Evolutionary conservation across 495 filamentous ascomycete species (phyloP), one percentile per base, ranked within the genome.

Genomic region (Talaromyces thailandensis): DNA sequence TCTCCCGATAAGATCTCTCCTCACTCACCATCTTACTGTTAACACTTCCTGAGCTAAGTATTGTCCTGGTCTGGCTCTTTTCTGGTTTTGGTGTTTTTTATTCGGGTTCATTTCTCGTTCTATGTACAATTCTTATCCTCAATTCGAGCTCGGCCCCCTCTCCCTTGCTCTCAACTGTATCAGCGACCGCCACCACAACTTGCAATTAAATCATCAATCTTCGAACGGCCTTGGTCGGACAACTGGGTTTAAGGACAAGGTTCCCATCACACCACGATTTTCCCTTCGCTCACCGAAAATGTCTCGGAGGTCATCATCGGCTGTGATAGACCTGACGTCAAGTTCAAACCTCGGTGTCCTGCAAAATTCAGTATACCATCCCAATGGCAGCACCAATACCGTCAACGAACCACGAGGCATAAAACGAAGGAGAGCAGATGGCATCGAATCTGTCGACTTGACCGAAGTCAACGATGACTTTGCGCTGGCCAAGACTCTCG

Each of bases 401-500:
- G 53, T 32, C 29, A 56, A 55, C 52, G 61, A 58, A 73, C 74
- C 16, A 59, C 67, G 53, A 66, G 70, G 66, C 7, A 63, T 60
- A 37, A 74, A 72, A 62, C 70, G 71, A 0, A 74, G 65, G 32
- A 76, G 73, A n/a, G 21, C 70, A 18, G 71, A 67, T 56, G 43
- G 62, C 58, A 68, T 82, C 28, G 82, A 85, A 60, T 68, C 81
- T 5, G 76, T 88, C n/a, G 88, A 93, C 72, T 70, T 88, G 24
- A 82, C 82, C 6, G 81, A 86, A 32, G 75, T 82, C 0, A 79
- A 84, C 3, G 79, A 81, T 14, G 71, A 81, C 0, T 67, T 64
- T 3, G 67, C 73, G 7, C 73, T 82, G 12, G 73, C 77, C 14
- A 78, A 79, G 32, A 70, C 80, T 3, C 69, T 77, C 56, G 74